Base-by-base conservation (phyloP, 2,329 filamentous ascomycete genomes). In the Amphichorda felina region DNA sequence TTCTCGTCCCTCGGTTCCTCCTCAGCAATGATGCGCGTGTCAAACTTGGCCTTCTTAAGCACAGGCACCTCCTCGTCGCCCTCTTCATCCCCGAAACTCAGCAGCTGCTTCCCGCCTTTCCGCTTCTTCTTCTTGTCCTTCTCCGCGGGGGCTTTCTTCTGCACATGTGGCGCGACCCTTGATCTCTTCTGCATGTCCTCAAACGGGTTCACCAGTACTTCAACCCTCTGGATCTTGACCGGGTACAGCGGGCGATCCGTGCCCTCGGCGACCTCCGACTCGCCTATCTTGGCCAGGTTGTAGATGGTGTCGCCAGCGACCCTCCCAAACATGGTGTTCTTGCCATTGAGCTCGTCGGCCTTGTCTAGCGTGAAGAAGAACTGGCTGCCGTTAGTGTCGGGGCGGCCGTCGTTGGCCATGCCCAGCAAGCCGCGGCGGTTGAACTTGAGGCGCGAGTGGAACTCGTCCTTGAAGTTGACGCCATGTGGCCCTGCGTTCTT, bases 271-370 rank as follows among this genome's bases (percentile, higher is more conserved):
- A 93, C 64, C 51, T 96, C 91, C 1, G 75, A 75, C 53, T 96
- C 88, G 15, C 82, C 87, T 68, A 96, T 94, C 59, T 88, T 93
- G 51, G 88, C 79, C 50, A 98, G 57, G 55, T 95, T 96, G 62
- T 93, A 98, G 37, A 98, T 91, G 13, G 89, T 95, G 44, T 96
- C 86, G 19, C 89, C 91, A 25, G 83, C 86, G 30, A 98, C 73
- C 38, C 91, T 71, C 14, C 91, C 91, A 63, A 98, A 96, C 55
- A 96, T 63, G 1, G 91, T 96, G 56, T 95, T 95, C 60, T 84
- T 85, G 35, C 81, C 82, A 46, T 82, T 85, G 50, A 98, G 57
- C 63, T 96, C 87, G 18, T 86, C 79, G 17, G 88, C 69, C 51
- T 81, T 87, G 43, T 77, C 87, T 36, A 98, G 61, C 0, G 91